Conservation (phyloP, 176 grass and related monocot species). For the Carex parvula region DNA sequence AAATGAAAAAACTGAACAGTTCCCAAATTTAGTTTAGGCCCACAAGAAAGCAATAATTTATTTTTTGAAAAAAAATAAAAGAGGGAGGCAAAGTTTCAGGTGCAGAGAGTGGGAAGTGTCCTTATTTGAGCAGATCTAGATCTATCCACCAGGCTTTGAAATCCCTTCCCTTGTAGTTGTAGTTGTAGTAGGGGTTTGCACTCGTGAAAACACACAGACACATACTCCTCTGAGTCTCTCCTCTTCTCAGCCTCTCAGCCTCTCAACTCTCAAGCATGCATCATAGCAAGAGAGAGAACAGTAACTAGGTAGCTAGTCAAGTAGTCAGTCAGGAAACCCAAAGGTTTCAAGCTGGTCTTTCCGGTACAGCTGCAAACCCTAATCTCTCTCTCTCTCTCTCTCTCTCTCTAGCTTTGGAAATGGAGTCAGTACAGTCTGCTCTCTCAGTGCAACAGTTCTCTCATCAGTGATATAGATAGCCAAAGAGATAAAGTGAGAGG, state of each 20-base stretch:
- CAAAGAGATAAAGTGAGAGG: neutral
- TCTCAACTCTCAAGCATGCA: neutral
- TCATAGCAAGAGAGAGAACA: slow-evolving; percentile 5
- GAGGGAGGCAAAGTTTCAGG: slow-evolving; percentile 20
- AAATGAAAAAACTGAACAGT: slow-evolving; percentile 14
- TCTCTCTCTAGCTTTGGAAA: slow-evolving; percentile 29
- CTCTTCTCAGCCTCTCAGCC: neutral
- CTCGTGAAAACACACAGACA: slow-evolving; percentile 3
- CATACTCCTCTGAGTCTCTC: neutral
- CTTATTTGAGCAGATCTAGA: slow-evolving; percentile 46
- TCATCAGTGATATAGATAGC: neutral
- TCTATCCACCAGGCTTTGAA: slow-evolving; percentile 29
- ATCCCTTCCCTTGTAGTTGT: neutral
- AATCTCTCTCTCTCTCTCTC: slow-evolving; percentile 12
- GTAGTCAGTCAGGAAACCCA: slow-evolving; percentile 3
- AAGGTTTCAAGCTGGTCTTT: slow-evolving; percentile 8
- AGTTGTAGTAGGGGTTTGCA: slow-evolving; percentile 2
- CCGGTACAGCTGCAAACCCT: slow-evolving; percentile 7
- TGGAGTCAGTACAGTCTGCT: slow-evolving; percentile 27
- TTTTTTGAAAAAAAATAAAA: neutral
- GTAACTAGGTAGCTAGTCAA: slow-evolving; percentile 13
- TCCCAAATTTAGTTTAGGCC: slow-evolving; percentile 22
- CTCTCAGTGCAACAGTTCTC: slow-evolving; percentile 25
- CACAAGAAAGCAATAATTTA: slow-evolving; percentile 12
- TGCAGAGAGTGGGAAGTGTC: slow-evolving; percentile 24